Evolutionary conservation across 495 filamentous ascomycete species (phyloP).

Genomic region (Tuber indicum): DNA sequence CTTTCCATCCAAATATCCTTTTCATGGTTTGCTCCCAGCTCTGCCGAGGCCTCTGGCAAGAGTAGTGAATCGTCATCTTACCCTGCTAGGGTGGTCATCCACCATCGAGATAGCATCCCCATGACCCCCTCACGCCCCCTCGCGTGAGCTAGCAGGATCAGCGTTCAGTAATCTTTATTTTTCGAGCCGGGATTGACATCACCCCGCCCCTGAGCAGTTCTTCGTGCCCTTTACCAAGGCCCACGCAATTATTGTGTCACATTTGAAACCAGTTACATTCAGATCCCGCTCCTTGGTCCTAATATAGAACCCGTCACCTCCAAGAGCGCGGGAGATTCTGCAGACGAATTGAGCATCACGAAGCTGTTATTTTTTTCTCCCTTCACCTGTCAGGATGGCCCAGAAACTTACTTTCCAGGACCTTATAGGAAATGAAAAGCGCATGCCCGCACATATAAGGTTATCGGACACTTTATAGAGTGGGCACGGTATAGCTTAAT

Average conservation of each 20-base stretch:
- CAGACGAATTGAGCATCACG: background rate
- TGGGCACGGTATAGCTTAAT: too few relatives aligned
- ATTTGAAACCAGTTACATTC: background rate
- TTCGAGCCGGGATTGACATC: background rate
- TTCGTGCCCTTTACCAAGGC: background rate
- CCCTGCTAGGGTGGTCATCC: background rate
- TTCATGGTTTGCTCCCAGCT: background rate
- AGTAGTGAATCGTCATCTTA: background rate
- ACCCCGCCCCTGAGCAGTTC: background rate
- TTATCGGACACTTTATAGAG: too few relatives aligned
- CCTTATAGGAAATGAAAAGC: background rate
- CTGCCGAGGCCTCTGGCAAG: background rate
- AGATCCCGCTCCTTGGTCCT: background rate
- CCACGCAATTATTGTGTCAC: background rate
- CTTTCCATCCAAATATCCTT: background rate
- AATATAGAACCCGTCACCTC: background rate
- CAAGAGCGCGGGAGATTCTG: background rate
- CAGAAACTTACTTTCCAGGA: background rate
- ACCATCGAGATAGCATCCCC: too few relatives aligned
- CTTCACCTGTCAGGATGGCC: background rate
- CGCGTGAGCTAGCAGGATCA: background rate
- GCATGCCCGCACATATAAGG: too few relatives aligned
- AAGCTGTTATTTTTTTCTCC: background rate
- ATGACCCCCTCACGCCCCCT: too few relatives aligned
- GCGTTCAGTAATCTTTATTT: background rate